phyloP scores from a whole-genome alignment of 2,329 filamentous ascomycete genomes.

The Alternaria triticimaculans region DNA sequence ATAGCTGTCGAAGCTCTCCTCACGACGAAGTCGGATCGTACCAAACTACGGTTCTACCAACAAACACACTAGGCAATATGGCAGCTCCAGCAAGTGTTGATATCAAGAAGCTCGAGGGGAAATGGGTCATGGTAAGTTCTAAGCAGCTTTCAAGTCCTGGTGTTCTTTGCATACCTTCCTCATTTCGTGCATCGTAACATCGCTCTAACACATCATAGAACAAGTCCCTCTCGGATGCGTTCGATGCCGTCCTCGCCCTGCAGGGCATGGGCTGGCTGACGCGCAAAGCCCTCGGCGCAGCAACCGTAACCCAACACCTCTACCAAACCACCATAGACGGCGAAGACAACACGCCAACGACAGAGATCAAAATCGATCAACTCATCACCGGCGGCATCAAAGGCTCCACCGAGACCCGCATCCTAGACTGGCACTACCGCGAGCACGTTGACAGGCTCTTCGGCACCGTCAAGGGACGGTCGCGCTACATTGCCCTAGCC shows the following conservation, averaged over 20 bases:
- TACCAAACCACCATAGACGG: constrained; percentile 40
- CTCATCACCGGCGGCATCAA: constrained; percentile 72
- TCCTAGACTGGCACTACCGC: constrained; percentile 64
- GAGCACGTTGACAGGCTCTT: constrained; percentile 82
- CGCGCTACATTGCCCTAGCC: constrained; percentile 54
- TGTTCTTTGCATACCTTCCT: neutral
- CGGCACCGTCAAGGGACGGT: constrained; percentile 70
- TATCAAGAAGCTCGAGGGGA: constrained; percentile 47
- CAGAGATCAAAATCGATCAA: constrained; percentile 76
- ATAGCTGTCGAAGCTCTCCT: constrained; percentile 3
- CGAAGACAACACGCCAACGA: constrained; percentile 31
- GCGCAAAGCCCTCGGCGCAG: constrained; percentile 73
- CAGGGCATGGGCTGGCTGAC: constrained; percentile 65
- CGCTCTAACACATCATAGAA: constrained; percentile 61
- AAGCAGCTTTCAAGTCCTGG: neutral
- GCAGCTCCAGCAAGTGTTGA: constrained; percentile 45
- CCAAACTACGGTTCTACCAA: neutral
- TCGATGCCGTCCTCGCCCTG: constrained; percentile 72
- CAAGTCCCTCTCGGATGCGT: constrained; percentile 72
- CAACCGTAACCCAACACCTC: constrained; percentile 71
- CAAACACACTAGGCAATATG: constrained; percentile 32
- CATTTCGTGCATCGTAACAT: neutral
- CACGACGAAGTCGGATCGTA: neutral
- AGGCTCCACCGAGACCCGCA: constrained; percentile 67
- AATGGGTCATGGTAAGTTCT: constrained; percentile 47